Conservation (phyloP, 2,329 filamentous ascomycete species). For the Trichoderma asperellum region DNA sequence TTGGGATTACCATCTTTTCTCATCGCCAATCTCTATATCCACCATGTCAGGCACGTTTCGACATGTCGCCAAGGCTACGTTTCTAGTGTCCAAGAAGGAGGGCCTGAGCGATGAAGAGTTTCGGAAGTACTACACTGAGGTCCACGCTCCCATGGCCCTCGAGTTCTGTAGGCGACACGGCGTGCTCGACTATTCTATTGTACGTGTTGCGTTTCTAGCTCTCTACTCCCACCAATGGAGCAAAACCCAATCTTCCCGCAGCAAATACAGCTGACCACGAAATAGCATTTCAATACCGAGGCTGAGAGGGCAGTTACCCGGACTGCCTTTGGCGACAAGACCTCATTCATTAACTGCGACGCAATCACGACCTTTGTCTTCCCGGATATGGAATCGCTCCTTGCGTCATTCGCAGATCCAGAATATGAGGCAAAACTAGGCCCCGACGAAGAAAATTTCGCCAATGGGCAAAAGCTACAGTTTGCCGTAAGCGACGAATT, state of each 20-base stretch:
- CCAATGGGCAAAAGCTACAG: not conserved
- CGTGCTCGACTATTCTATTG: conserved; percentile 3
- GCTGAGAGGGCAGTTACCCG: not conserved
- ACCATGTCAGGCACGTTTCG: conserved; percentile 8
- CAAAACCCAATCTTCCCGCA: not conserved
- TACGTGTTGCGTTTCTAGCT: not conserved
- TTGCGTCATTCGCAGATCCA: conserved; percentile 6
- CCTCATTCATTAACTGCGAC: conserved; percentile 1
- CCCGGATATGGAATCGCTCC: not conserved
- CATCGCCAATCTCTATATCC: not conserved
- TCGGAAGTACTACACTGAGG: conserved; percentile 1
- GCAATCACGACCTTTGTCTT: conserved; percentile 11
- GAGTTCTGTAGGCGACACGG: conserved; percentile 13
- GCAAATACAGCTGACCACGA: not conserved
- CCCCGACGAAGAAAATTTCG: not conserved
- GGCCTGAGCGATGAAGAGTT: conserved; percentile 14
- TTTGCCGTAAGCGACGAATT: conserved; percentile 13
- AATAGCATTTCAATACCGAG: conserved; percentile 14
- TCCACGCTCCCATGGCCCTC: conserved; percentile 10
- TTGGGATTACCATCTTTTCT: not conserved
- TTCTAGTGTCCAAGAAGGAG: conserved; percentile 9
- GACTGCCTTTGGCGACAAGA: not conserved
- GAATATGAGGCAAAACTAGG: not conserved
- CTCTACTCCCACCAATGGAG: not conserved
- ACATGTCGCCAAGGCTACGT: conserved; percentile 5